Conservation (phyloP, 2,329 filamentous ascomycete species). For the Curvularia hawaiiensis region DNA sequence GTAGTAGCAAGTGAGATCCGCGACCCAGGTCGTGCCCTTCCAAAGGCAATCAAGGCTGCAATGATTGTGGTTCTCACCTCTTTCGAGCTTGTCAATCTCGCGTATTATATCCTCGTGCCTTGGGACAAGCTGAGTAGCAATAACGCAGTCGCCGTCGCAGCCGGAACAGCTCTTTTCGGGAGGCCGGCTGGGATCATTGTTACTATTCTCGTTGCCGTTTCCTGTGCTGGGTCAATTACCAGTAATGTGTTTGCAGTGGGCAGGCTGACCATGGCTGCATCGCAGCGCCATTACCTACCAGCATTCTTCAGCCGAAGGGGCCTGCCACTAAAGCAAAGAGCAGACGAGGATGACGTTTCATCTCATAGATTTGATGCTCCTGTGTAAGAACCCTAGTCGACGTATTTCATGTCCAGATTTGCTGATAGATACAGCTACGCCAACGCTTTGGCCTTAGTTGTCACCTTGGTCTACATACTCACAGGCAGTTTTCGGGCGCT, state of each 20-base stretch:
- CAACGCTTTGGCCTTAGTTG: constrained; percentile 31
- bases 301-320: constrained; percentile 39
- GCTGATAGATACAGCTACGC: constrained; percentile 32
- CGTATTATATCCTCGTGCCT: constrained; percentile 67
- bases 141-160: constrained; percentile 66
- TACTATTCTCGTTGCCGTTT: constrained; percentile 63
- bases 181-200: constrained; percentile 59
- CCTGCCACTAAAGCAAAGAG: constrained; percentile 20
- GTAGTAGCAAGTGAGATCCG: constrained; percentile 46
- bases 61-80: constrained; percentile 64
- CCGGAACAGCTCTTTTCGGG: constrained; percentile 58
- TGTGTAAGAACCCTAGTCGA: constrained; percentile 26
- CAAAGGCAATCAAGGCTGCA: constrained; percentile 65
- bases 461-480: constrained; percentile 62
- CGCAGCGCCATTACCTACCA: constrained; percentile 44
- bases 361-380: constrained; percentile 38
- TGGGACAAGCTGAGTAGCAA: constrained; percentile 64
- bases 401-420: constrained; percentile 7
- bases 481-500: constrained; percentile 66
- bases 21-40: constrained; percentile 51
- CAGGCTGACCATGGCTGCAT: constrained; percentile 64
- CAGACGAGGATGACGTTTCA: constrained; percentile 5
- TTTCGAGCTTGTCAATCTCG: constrained; percentile 64
- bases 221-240: constrained; percentile 66
- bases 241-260: constrained; percentile 68